Percentiles rank a stretch among this genome's conserved stretches.
phyloP scores from a whole-genome alignment of 768 basidiomycete genomes.

The Amanita molliuscula region DNA sequence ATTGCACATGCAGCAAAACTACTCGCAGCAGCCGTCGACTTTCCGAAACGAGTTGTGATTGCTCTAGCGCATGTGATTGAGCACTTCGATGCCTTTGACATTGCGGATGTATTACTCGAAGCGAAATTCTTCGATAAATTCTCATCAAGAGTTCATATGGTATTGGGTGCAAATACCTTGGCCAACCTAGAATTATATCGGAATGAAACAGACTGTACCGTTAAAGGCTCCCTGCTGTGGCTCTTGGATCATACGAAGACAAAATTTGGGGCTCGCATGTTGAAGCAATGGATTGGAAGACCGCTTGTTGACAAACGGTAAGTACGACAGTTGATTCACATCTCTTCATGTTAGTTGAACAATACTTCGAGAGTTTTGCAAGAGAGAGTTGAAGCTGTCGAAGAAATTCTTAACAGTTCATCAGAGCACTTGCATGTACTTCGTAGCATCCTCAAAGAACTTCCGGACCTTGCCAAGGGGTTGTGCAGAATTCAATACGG shows the following conservation, averaged over 20 bases:
- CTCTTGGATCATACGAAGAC: slow-evolving; percentile 83
- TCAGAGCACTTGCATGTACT: slow-evolving; percentile 57
- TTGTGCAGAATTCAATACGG: slow-evolving; percentile 86
- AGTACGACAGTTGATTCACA: slow-evolving; percentile 9
- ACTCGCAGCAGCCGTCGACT: slow-evolving; percentile 49
- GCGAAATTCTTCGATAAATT: slow-evolving; percentile 76
- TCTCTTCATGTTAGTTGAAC: neutral
- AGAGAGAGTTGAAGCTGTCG: slow-evolving; percentile 73
- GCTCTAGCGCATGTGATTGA: slow-evolving; percentile 65
- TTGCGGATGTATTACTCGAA: slow-evolving; percentile 72
- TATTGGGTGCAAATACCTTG: slow-evolving; percentile 81
- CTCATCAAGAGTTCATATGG: slow-evolving; percentile 70
- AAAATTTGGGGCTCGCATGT: slow-evolving; percentile 75
- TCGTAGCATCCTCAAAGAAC: slow-evolving; percentile 54
- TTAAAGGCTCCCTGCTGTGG: slow-evolving; percentile 72
- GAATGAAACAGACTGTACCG: slow-evolving; percentile 74
- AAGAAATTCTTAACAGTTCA: slow-evolving; percentile 61
- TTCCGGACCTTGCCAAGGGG: slow-evolving; percentile 86
- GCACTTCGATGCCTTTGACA: slow-evolving; percentile 62
- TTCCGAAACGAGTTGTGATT: slow-evolving; percentile 61
- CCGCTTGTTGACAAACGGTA: slow-evolving; percentile 71
- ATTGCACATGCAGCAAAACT: slow-evolving; percentile 35
- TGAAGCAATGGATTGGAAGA: slow-evolving; percentile 79
- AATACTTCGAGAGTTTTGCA: slow-evolving; percentile 45
- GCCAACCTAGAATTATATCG: slow-evolving; percentile 88